phyloP scores from a whole-genome alignment of 2,329 filamentous ascomycete species.

The Colletotrichum godetiae region DNA sequence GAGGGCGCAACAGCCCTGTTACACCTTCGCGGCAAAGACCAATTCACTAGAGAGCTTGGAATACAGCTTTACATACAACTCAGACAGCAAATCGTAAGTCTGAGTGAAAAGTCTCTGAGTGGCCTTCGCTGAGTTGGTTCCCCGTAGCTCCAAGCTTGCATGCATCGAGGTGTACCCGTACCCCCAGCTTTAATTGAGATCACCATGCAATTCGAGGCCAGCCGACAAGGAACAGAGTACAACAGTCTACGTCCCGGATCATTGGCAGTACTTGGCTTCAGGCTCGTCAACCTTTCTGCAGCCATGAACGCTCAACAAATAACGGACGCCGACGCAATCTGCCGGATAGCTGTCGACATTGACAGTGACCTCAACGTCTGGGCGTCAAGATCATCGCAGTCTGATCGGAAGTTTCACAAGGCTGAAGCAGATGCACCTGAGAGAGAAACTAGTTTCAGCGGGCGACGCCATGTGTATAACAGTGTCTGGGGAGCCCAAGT shows the following conservation, averaged over 20 bases:
- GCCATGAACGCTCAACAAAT: conserved; percentile 35
- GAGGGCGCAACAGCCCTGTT: conserved; percentile 40
- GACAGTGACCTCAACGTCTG: conserved; percentile 3
- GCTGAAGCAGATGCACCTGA: not conserved
- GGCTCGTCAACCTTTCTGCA: conserved; percentile 37
- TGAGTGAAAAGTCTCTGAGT: not conserved
- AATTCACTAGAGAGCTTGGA: conserved; percentile 39
- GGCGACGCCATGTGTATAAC: conserved; percentile 34
- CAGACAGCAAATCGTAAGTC: conserved; percentile 42
- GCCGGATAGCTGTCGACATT: conserved; percentile 1
- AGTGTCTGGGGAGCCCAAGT: conserved; percentile 35
- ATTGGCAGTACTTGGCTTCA: conserved; percentile 34
- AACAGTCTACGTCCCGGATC: conserved; percentile 5
- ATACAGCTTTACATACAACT: conserved; percentile 39
- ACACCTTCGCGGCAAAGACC: conserved; percentile 39
- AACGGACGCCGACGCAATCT: conserved; percentile 30
- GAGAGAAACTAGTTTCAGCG: conserved; percentile 13
- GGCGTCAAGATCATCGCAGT: not conserved
- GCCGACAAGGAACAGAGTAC: not conserved
- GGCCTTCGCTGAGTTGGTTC: not conserved
- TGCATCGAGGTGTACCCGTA: conserved; percentile 36
- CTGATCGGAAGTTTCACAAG: not conserved
- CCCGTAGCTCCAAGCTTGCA: conserved; percentile 35
- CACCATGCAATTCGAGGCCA: conserved; percentile 13
- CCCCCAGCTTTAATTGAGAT: conserved; percentile 23